phyloP scores from a whole-genome alignment of 495 filamentous ascomycete genomes.

The Sporormia fimetaria region DNA sequence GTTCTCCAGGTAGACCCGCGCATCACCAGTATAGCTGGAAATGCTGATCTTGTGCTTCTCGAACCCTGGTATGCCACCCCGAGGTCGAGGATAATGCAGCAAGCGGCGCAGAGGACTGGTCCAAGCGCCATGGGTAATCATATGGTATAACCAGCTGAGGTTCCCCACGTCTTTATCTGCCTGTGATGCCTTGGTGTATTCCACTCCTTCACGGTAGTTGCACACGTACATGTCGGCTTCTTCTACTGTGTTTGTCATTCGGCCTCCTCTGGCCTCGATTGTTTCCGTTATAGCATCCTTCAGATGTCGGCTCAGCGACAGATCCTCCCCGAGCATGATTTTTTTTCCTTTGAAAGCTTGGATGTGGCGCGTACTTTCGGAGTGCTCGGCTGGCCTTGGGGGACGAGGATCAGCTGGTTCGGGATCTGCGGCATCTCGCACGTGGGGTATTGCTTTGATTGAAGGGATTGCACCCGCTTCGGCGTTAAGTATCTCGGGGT shows the following conservation, averaged over 20 bases:
- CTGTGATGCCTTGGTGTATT: conserved; percentile 67
- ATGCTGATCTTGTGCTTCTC: conserved; percentile 64
- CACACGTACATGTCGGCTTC: conserved; percentile 74
- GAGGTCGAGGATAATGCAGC: conserved; percentile 79
- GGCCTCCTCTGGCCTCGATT: conserved; percentile 56
- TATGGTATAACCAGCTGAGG: conserved; percentile 81
- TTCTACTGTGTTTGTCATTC: conserved; percentile 52
- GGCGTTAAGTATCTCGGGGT: conserved; percentile 57
- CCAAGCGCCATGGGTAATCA: conserved; percentile 82
- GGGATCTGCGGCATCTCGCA: conserved; percentile 67
- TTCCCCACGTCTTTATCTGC: conserved; percentile 75
- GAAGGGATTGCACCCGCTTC: conserved; percentile 31
- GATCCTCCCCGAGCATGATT: conserved; percentile 52
- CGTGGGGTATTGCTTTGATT: conserved; percentile 42
- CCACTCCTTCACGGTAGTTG: conserved; percentile 67
- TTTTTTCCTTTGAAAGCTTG: conserved; percentile 46
- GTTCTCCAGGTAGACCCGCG: conserved; percentile 85
- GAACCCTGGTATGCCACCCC: conserved; percentile 67
- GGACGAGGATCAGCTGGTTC: conserved; percentile 41
- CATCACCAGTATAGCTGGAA: conserved; percentile 93
- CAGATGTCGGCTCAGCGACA: conserved; percentile 55
- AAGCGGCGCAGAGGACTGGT: conserved; percentile 68
- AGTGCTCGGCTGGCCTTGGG: conserved; percentile 24
- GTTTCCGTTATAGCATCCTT: conserved; percentile 55
- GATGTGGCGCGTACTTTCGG: conserved; percentile 27